These are phyloP conservation scores for Russula earlei DNA, from an alignment of 768 basidiomycete species.

Conservation along the genomic window DNA sequence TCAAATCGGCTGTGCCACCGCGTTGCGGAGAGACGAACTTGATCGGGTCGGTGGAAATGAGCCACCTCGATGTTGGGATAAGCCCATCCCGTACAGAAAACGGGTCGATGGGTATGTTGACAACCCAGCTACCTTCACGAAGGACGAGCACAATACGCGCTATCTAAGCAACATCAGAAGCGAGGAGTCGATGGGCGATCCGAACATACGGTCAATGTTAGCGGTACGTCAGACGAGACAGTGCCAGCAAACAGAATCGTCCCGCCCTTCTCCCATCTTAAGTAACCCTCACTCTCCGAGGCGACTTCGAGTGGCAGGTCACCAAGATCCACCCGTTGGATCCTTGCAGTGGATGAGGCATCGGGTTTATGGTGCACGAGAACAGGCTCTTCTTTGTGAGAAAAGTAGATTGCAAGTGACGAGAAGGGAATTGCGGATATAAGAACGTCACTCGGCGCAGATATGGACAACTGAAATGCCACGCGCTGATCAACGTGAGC, in stretches of 20 bases:
- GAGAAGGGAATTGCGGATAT: conserved; percentile 55
- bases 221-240: conserved; percentile 41
- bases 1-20: conserved; percentile 36
- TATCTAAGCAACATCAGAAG: conserved; percentile 20
- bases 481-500: conserved; percentile 50
- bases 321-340: conserved; percentile 42
- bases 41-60: conserved; percentile 44
- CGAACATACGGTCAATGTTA: conserved; percentile 43
- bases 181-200: not conserved
- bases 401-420: conserved; percentile 51
- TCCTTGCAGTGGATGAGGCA: conserved; percentile 6
- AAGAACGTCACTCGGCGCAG: conserved; percentile 38
- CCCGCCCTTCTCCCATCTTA: conserved; percentile 51
- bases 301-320: conserved; percentile 23
- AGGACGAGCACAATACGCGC: conserved; percentile 44
- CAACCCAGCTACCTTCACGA: conserved; percentile 53
- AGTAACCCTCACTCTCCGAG: conserved; percentile 29
- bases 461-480: conserved; percentile 67
- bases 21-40: conserved; percentile 45
- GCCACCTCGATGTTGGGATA: conserved; percentile 37
- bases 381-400: conserved; percentile 39
- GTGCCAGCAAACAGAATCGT: conserved; percentile 53
- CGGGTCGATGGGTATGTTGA: conserved; percentile 51
- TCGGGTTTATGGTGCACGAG: conserved; percentile 37
- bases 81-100: conserved; percentile 29